Evolutionary conservation across 345 rosid species (phyloP).

Genomic region (Rubroshorea leprosula): DNA sequence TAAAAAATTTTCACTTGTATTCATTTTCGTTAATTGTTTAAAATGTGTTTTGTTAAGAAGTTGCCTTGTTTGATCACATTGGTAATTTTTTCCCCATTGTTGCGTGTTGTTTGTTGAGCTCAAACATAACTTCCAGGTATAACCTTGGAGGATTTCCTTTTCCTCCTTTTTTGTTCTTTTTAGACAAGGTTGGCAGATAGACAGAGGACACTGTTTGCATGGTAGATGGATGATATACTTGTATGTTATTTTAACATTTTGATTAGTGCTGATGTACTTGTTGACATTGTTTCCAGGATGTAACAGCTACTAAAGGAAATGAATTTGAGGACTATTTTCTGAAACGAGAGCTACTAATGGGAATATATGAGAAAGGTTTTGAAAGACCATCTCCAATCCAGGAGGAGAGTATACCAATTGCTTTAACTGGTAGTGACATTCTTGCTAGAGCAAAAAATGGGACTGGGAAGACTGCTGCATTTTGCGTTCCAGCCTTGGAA

Average conservation of each 20-base stretch:
- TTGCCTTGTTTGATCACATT: not conserved
- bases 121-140: no score
- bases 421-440: slow-evolving; percentile 97
- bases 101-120: not conserved
- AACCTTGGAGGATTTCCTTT: not conserved
- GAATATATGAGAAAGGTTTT: slow-evolving; percentile 97
- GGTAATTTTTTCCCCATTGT: not conserved
- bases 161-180: not conserved
- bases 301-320: slow-evolving; percentile 97
- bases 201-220: not conserved
- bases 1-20: not conserved
- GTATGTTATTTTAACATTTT: not conserved
- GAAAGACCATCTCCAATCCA: slow-evolving; percentile 99
- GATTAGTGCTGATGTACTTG: not conserved
- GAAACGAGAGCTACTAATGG: slow-evolving; percentile 92
- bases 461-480: slow-evolving; percentile 98
- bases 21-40: not conserved
- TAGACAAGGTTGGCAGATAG: not conserved
- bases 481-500: slow-evolving; percentile 95
- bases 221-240: not conserved
- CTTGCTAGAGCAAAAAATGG: slow-evolving; percentile 99
- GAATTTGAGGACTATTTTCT: slow-evolving; percentile 98
- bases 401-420: slow-evolving; percentile 99
- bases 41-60: not conserved
- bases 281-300: slow-evolving; percentile 66